Conservation (phyloP, 306 rosid genomes). For the Vigna hirtella region DNA sequence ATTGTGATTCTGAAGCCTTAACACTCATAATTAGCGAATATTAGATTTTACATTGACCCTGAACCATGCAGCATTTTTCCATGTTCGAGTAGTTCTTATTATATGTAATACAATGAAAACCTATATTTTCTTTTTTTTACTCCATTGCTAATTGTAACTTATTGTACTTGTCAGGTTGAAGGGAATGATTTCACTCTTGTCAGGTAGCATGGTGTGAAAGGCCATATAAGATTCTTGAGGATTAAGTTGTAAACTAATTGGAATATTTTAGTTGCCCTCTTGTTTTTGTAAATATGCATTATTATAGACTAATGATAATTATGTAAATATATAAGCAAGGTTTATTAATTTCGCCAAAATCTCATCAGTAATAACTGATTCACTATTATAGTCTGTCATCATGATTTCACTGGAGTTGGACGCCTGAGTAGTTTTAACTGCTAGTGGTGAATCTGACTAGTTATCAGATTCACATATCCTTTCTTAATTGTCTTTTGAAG, state of each 20-base stretch:
- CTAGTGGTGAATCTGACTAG: neutral
- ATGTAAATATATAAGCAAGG: slow-evolving; percentile 44
- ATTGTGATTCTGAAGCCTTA: slow-evolving; percentile 14
- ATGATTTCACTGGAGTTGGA: neutral
- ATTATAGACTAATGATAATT: slow-evolving; percentile 10
- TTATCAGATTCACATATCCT: no score
- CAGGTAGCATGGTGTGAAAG: slow-evolving; percentile 46
- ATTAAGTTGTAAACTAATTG: slow-evolving; percentile 13
- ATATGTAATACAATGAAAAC: neutral
- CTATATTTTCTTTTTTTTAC: neutral
- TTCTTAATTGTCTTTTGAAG: no score
- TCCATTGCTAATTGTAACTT: slow-evolving; percentile 5
- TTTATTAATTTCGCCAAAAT: slow-evolving; percentile 4
- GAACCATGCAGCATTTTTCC: slow-evolving; percentile 11
- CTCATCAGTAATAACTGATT: slow-evolving; percentile 3
- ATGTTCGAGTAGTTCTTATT: slow-evolving; percentile 6
- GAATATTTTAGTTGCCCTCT: slow-evolving; percentile 28
- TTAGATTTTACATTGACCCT: neutral
- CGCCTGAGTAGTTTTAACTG: neutral
- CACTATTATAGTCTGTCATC: neutral
- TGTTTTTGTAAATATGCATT: slow-evolving; percentile 33
- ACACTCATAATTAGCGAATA: neutral
- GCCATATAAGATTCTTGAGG: slow-evolving; percentile 30
- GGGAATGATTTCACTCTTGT: neutral
- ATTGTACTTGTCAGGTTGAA: slow-evolving; percentile 42